A percentile compares a stretch with the other conserved stretches of the same genome.
These are phyloP conservation scores for Diacronema lutheri DNA, from an alignment of 78 protist species.

Conservation along the genomic window DNA sequence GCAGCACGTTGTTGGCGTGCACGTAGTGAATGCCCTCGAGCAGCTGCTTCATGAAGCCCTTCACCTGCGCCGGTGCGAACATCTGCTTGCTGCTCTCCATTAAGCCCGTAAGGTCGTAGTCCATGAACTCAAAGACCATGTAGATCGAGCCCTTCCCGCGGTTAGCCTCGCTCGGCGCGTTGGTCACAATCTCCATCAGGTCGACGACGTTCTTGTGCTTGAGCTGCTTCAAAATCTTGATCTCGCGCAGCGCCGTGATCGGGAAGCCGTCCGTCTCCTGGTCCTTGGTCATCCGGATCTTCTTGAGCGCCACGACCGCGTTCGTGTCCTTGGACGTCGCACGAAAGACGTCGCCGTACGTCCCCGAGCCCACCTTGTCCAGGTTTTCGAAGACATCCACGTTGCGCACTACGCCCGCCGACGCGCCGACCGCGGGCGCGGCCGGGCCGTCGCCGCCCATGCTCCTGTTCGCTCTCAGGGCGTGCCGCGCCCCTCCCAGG, in stretches of 20 bases:
- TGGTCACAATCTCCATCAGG: constrained; percentile 67
- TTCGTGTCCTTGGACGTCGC: constrained; percentile 55
- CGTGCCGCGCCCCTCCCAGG: too few relatives aligned
- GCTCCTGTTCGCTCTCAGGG: too few relatives aligned
- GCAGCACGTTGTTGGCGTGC: constrained; percentile 47
- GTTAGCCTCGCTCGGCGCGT: too few relatives aligned
- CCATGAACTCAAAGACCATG: constrained; percentile 64
- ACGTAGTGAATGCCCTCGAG: constrained; percentile 33
- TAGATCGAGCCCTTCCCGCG: constrained; percentile 47
- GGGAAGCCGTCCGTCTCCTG: constrained; percentile 52
- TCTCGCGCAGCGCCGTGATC: constrained; percentile 66
- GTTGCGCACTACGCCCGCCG: too few relatives aligned
- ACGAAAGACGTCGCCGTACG: constrained; percentile 69
- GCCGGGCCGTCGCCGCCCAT: too few relatives aligned
- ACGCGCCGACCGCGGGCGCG: too few relatives aligned
- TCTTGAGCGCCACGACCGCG: constrained; percentile 66
- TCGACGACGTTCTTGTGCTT: constrained; percentile 61
- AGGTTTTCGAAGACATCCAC: constrained; percentile 64
- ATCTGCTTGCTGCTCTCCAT: too few relatives aligned
- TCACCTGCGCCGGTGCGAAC: too few relatives aligned
- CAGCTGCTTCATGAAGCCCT: constrained; percentile 38
- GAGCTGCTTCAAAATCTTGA: constrained; percentile 58
- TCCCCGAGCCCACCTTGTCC: constrained; percentile 58
- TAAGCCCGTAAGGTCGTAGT: too few relatives aligned
- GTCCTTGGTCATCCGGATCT: constrained; percentile 68